phyloP scores from a whole-genome alignment of 768 basidiomycete genomes.

The Amanita pallidorosea region DNA sequence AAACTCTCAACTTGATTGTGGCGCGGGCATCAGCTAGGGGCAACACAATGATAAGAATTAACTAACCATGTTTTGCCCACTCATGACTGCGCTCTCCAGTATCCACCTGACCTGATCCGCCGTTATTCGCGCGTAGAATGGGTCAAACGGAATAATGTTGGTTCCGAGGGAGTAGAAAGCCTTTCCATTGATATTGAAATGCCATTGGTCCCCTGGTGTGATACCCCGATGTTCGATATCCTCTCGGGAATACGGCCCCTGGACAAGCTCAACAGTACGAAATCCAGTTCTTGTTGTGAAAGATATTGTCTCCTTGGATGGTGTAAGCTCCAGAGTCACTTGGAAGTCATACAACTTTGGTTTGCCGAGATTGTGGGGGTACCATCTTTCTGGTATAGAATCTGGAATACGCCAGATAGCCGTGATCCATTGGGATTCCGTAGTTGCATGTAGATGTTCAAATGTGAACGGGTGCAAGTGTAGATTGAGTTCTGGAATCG shows the following conservation, averaged over 20 bases:
- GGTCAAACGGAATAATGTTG: slow-evolving; percentile 53
- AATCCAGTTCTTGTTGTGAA: slow-evolving; percentile 43
- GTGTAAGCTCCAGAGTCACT: slow-evolving; percentile 22
- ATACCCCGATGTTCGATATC: slow-evolving; percentile 37
- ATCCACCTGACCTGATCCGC: slow-evolving; percentile 44
- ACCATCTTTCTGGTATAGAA: slow-evolving; percentile 38
- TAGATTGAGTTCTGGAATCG: slow-evolving; percentile 36
- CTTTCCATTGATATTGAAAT: slow-evolving; percentile 49
- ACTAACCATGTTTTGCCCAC: slow-evolving; percentile 51
- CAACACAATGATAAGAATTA: neutral
- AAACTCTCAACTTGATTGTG: slow-evolving; percentile 35
- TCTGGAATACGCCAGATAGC: slow-evolving; percentile 37
- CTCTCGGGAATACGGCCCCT: slow-evolving; percentile 32
- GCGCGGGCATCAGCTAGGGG: neutral
- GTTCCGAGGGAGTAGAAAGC: slow-evolving; percentile 45
- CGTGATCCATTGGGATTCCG: slow-evolving; percentile 27
- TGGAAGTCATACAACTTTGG: slow-evolving; percentile 46
- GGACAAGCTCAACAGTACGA: slow-evolving; percentile 45
- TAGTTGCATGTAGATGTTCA: slow-evolving; percentile 13
- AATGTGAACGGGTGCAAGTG: slow-evolving; percentile 22
- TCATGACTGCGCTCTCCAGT: slow-evolving; percentile 40
- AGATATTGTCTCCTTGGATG: slow-evolving; percentile 14
- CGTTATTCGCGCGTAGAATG: slow-evolving; percentile 42
- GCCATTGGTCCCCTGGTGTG: slow-evolving; percentile 50
- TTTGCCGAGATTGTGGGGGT: slow-evolving; percentile 41